Evolutionary conservation across 2,329 filamentous ascomycete genomes (phyloP).

Genomic region (Penicillium freii): DNA sequence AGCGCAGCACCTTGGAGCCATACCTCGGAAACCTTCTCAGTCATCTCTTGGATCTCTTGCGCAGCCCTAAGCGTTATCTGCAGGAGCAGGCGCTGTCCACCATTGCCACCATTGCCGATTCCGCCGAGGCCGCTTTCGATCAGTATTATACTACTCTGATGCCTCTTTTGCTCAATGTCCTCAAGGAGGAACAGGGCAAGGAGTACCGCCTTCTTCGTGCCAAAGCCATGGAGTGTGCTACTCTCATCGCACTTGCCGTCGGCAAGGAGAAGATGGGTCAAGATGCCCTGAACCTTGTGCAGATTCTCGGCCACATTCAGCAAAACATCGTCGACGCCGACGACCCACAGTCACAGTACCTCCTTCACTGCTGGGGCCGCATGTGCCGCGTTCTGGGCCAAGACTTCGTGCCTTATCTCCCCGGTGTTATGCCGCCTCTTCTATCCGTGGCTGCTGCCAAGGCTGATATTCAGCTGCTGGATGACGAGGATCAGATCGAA

Average conservation of each 20-base stretch:
- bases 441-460: slow-evolving; percentile 89
- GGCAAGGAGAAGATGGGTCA: slow-evolving; percentile 87
- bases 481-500: slow-evolving; percentile 91
- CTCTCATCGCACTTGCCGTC: slow-evolving; percentile 87
- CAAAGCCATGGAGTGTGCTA: slow-evolving; percentile 99
- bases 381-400: slow-evolving; percentile 93
- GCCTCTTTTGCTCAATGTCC: slow-evolving; percentile 86
- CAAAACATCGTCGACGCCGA: slow-evolving; percentile 82
- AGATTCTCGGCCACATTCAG: slow-evolving; percentile 84
- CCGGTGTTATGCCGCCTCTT: slow-evolving; percentile 90
- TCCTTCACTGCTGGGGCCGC: slow-evolving; percentile 97
- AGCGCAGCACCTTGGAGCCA: slow-evolving; percentile 85
- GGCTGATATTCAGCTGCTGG: slow-evolving; percentile 92
- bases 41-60: slow-evolving; percentile 81
- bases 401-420: slow-evolving; percentile 90
- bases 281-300: slow-evolving; percentile 83
- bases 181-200: slow-evolving; percentile 87
- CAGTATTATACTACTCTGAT: slow-evolving; percentile 96
- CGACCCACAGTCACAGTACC: slow-evolving; percentile 92
- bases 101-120: slow-evolving; percentile 98
- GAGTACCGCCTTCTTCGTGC: slow-evolving; percentile 87
- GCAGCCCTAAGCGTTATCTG: slow-evolving; percentile 91
- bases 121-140: slow-evolving; percentile 87
- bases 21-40: slow-evolving; percentile 86
- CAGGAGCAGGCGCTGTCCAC: slow-evolving; percentile 97